Percentiles rank a stretch among this genome's conserved stretches.
These are phyloP conservation scores for Dactylonectria estremocensis DNA, from an alignment of 2,329 filamentous ascomycete genomes.

Conservation along the genomic window DNA sequence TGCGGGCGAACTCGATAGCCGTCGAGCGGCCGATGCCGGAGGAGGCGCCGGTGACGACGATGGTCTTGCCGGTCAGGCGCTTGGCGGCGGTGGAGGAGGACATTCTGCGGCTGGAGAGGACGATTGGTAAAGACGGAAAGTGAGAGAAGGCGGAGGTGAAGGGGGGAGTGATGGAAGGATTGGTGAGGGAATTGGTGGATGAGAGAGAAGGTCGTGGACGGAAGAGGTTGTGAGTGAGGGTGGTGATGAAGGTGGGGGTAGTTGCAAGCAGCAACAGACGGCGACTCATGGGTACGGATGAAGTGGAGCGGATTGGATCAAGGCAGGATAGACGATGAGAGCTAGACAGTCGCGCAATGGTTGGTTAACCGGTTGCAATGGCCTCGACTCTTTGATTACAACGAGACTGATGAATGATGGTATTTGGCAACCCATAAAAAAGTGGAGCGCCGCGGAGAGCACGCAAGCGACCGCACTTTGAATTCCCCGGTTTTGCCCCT, in stretches of 20 bases:
- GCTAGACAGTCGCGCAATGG: background rate
- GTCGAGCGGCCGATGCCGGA: conserved; percentile 89
- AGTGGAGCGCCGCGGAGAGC: background rate
- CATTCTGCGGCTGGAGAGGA: conserved; percentile 57
- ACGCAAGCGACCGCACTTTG: background rate
- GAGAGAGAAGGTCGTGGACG: conserved; percentile 26
- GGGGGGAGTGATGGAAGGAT: conserved; percentile 10
- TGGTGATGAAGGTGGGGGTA: conserved; percentile 33
- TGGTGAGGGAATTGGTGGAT: conserved; percentile 13
- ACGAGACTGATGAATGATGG: background rate
- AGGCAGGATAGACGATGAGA: background rate
- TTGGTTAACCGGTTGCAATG: background rate
- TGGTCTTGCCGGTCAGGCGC: conserved; percentile 93
- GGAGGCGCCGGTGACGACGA: conserved; percentile 92
- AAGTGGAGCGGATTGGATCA: conserved; percentile 18
- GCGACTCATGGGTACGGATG: conserved; percentile 41
- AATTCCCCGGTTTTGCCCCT: conserved; percentile 4
- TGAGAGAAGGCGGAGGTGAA: conserved; percentile 17
- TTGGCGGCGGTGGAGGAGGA: conserved; percentile 75
- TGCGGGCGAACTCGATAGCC: conserved; percentile 94
- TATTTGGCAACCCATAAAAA: background rate
- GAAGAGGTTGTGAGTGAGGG: conserved; percentile 16
- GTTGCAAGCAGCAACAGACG: conserved; percentile 30
- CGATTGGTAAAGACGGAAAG: background rate
- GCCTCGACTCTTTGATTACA: background rate